Percentiles rank a stretch among this genome's conserved stretches.
phyloP scores from a whole-genome alignment of 352 stramenopile species.

The Pythium aphanidermatum region DNA sequence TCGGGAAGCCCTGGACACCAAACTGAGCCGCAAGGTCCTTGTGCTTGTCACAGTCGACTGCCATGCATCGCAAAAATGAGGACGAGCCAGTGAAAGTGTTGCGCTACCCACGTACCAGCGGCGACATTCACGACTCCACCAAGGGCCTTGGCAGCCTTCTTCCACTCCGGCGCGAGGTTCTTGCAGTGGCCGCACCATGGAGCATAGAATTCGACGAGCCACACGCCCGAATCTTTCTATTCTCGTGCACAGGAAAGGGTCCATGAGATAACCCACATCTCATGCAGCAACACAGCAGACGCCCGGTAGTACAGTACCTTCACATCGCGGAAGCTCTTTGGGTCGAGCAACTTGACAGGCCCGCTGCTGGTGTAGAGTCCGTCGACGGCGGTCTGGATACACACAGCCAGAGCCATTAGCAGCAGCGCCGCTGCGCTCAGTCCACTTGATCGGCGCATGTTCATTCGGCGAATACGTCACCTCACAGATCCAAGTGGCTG shows the following conservation, averaged over 20 bases:
- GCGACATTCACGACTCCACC: slow-evolving; percentile 88
- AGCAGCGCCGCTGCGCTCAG: slow-evolving; percentile 16
- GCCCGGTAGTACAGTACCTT: too few species aligned
- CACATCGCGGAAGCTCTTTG: slow-evolving; percentile 64
- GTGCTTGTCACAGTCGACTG: slow-evolving; percentile 77
- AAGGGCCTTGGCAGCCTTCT: slow-evolving; percentile 85
- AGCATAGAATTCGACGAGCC: slow-evolving; percentile 95
- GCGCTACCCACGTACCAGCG: slow-evolving; percentile 42
- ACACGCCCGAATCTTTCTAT: slow-evolving; percentile 71
- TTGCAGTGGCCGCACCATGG: slow-evolving; percentile 96
- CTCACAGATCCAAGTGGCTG: background rate
- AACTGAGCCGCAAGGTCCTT: slow-evolving; percentile 83
- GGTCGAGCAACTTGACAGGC: slow-evolving; percentile 63
- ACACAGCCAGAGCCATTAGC: slow-evolving; percentile 21
- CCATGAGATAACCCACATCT: background rate
- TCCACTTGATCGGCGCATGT: slow-evolving; percentile 13
- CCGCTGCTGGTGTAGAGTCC: slow-evolving; percentile 64
- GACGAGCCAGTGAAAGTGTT: too few species aligned
- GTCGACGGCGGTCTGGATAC: slow-evolving; percentile 26
- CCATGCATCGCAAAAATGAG: background rate
- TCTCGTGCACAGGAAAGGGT: background rate
- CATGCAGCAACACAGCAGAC: too few species aligned
- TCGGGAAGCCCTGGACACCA: slow-evolving; percentile 89
- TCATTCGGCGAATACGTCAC: background rate
- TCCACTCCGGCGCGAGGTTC: slow-evolving; percentile 89